Evolutionary conservation across 2,329 filamentous ascomycete genomes (phyloP).

Genomic region (Pyricularia grisea): DNA sequence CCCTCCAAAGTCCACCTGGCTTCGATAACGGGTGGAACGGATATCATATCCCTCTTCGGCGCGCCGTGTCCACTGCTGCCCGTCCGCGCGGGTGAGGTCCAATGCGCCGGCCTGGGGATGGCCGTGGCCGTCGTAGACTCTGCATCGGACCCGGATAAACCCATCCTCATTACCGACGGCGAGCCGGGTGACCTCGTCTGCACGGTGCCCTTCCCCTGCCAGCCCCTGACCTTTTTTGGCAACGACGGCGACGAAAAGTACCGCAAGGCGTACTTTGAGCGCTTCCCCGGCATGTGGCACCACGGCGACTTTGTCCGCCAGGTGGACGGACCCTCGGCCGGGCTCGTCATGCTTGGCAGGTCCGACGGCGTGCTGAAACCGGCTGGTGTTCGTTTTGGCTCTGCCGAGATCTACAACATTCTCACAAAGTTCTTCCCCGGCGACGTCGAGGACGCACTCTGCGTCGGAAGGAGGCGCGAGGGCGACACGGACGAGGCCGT

Average conservation of each 20-base stretch:
- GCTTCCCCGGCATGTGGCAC: constrained; percentile 74
- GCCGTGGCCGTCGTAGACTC: constrained; percentile 55
- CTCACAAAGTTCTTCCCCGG: constrained; percentile 71
- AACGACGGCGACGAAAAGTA: constrained; percentile 66
- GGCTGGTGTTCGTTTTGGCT: constrained; percentile 82
- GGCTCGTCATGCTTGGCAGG: constrained; percentile 82
- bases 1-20: constrained; percentile 73
- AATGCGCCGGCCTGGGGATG: constrained; percentile 72
- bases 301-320: constrained; percentile 84
- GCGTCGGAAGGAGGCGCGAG: constrained; percentile 66
- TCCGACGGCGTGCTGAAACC: constrained; percentile 93
- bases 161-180: constrained; percentile 39
- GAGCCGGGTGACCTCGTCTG: constrained; percentile 85
- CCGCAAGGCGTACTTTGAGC: constrained; percentile 75
- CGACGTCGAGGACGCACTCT: constrained; percentile 77
- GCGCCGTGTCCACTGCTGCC: constrained; percentile 70
- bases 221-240: constrained; percentile 86
- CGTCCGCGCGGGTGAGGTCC: constrained; percentile 64
- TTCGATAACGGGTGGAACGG: constrained; percentile 91
- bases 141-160: constrained; percentile 41
- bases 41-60: constrained; percentile 93
- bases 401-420: constrained; percentile 95
- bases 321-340: constrained; percentile 57
- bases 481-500: constrained; percentile 77
- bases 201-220: constrained; percentile 75